These are phyloP conservation scores for Glycine tomentella DNA, from an alignment of 306 rosid genomes.

Conservation along the genomic window DNA sequence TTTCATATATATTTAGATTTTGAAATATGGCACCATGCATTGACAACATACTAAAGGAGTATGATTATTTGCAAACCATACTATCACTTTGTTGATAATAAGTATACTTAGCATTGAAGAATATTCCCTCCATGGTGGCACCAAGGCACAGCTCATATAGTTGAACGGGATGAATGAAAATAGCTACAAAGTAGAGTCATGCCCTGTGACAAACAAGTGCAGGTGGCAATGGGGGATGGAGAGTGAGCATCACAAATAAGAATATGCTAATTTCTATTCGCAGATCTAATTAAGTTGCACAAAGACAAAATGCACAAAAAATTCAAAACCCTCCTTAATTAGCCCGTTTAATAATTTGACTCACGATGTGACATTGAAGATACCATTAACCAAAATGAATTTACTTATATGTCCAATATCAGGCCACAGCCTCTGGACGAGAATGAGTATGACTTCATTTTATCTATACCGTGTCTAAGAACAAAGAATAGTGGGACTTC, in stretches of 20 bases:
- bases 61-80: no score
- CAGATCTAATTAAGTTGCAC: background rate
- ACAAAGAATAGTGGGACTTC: background rate
- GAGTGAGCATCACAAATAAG: background rate
- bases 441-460: background rate
- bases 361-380: background rate
- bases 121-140: no score
- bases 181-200: background rate
- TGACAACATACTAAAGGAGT: no score
- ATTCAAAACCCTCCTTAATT: slow-evolving; percentile 13
- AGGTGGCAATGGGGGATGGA: slow-evolving; percentile 22
- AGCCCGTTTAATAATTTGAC: background rate
- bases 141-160: no score
- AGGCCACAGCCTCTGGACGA: background rate
- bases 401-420: background rate
- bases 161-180: no score
- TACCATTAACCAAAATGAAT: background rate
- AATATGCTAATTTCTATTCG: slow-evolving; percentile 12
- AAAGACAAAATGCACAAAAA: background rate
- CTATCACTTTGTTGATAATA: no score
- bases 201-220: slow-evolving; percentile 12
- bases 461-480: background rate
- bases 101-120: no score
- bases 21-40: no score
- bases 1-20: no score